Base-by-base conservation (phyloP, 2,329 filamentous ascomycete species). In the Pseudocercospora musae region DNA sequence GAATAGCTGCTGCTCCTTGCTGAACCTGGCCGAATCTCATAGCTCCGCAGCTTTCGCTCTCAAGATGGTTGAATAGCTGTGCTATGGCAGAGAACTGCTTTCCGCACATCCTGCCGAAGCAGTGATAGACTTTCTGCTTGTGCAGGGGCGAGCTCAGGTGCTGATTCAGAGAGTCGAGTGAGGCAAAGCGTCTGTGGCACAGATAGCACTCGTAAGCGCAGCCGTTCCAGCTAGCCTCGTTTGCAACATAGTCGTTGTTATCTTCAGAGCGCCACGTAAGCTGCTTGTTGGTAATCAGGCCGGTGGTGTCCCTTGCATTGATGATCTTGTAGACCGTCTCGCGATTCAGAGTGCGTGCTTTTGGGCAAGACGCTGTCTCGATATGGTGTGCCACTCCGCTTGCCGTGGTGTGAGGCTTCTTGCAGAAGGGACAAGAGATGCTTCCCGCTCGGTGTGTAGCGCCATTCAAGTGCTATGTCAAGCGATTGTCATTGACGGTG, bases 341-440 rank as follows among this genome's bases (percentile, higher is more conserved):
- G 9, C 82, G 81, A 68, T 83, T 79, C 1, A 87, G 48, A 2
- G 66, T 58, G 0, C 70, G 74, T 0, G 83, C 82, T 0, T 72
- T 71, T 0, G 78, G 78, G 57, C 86, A 89, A 0, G 77, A 72
- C n/a, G 82, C 81, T 0, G 68, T 73, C 65, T 89, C 87, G 0
- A 89, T 72, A 64, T 89, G 84, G 69, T 86, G 78, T 0, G 76
- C 70, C 4, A 88, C 66, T 3, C 84, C 86, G 0, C 81, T 84
- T 1, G 85, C 84, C 0, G 81, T 81, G 9, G 79, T 74, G 63
- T 78, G 84, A 8, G 27, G 1, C 52, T 62, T 37, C 57, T 76
- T 70, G 73, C 87, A 89, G 68, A 85, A 88, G 0, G 82, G 85
- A 56, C 87, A 89, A 0, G 46, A 0, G 7, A 86, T 71, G 1